Evolutionary conservation across 257 asterid species (phyloP), one percentile per base, ranked within the genome.

Genomic region (Salvia hispanica): DNA sequence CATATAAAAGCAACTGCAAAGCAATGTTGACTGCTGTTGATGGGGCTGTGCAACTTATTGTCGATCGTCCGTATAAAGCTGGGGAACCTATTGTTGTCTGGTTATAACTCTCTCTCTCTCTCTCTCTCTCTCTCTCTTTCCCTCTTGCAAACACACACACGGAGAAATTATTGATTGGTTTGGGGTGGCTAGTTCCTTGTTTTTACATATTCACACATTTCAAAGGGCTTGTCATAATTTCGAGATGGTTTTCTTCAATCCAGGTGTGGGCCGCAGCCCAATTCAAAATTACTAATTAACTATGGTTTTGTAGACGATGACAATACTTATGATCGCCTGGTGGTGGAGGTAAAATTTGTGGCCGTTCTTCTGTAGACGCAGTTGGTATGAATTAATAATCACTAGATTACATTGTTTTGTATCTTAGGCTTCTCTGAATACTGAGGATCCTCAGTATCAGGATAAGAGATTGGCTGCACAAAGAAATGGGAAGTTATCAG

Each of bases 211-310:
- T 36, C 67, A 13, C 53, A 10, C 59, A 4, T 62, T 43, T 37
- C 54, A 57, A 58, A 18, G 36, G 65, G 42, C 42, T 58, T 71
- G 48, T 67, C 77, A 71, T 70, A 53, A 67, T 48, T 53, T 71
- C 64, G 44, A 51, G 55, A 40, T 74, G 70, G 39, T 31, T 58
- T 11, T 71, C 72, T 70, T 42, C 67, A 67, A 54, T 77, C 62
- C 61, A 94, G 99, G 97, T 88, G 97, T 80, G 97, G 97, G 55
- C 97, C 99, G 48, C 99, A 91, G 58, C 96, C 97, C 69, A 94
- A 94, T 81, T 88, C 97, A 42, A 91, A 84, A 74, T 80, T 94
- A 78, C 90, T 94, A 62, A 85, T 94, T 76, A 91, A 91, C 89
- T 88, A 94, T 75, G 99, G 99, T 73, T 91, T 91, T 85, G 95